Percentiles rank a stretch among this genome's conserved stretches.
These are phyloP conservation scores for Saturnispora gosingensis DNA, from an alignment of 805 yeast species.

Conservation along the genomic window DNA sequence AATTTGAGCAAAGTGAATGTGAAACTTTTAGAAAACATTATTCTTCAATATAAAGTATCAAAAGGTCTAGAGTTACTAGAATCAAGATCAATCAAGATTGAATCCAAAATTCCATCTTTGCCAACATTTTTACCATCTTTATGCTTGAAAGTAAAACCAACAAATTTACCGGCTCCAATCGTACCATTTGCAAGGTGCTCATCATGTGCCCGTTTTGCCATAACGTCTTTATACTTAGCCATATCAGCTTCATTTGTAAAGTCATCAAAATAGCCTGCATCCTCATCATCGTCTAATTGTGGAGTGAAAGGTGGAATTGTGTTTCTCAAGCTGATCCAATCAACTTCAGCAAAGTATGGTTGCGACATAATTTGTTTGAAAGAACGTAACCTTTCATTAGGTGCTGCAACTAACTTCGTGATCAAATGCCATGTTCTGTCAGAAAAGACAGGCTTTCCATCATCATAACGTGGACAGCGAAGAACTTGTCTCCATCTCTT, in stretches of 20 bases:
- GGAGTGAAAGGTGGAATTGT: slow-evolving; percentile 93
- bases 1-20: slow-evolving; percentile 53
- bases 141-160: slow-evolving; percentile 95
- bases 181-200: slow-evolving; percentile 69
- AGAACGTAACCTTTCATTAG: slow-evolving; percentile 61
- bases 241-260: slow-evolving; percentile 92
- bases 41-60: slow-evolving; percentile 26
- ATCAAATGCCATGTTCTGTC: slow-evolving; percentile 94
- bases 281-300: slow-evolving; percentile 91
- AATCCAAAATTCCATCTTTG: slow-evolving; percentile 22
- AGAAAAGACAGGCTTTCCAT: slow-evolving; percentile 85
- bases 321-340: slow-evolving; percentile 61
- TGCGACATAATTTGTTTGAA: slow-evolving; percentile 74
- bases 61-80: slow-evolving; percentile 19
- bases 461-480: slow-evolving; percentile 83
- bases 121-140: slow-evolving; percentile 33
- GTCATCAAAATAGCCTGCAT: slow-evolving; percentile 98
- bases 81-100: slow-evolving; percentile 22
- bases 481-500: slow-evolving; percentile 87
- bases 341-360: slow-evolving; percentile 76
- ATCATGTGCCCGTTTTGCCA: slow-evolving; percentile 81
- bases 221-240: slow-evolving; percentile 96
- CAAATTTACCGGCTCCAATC: slow-evolving; percentile 57
- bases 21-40: slow-evolving; percentile 48
- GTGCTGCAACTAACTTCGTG: slow-evolving; percentile 69